Percentiles rank a stretch among this genome's conserved stretches.
Evolutionary conservation across 2,329 filamentous ascomycete species (phyloP).

Genomic region (Talaromyces sp.): DNA sequence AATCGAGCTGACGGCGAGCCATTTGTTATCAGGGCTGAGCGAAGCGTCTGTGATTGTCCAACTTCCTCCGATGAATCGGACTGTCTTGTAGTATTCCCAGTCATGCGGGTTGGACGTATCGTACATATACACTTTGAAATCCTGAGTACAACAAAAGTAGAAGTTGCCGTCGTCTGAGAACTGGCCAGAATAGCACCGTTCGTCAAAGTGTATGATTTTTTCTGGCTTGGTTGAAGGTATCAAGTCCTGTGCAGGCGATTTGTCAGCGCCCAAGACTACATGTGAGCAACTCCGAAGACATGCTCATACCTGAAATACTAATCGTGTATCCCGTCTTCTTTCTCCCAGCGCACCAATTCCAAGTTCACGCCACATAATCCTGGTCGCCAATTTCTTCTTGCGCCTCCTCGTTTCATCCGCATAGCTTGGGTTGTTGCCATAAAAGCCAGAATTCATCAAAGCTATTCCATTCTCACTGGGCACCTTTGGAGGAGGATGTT

Average conservation of each 20-base stretch:
- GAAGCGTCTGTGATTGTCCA: slow-evolving; percentile 97
- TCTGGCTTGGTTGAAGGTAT: slow-evolving; percentile 76
- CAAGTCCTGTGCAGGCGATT: slow-evolving; percentile 59
- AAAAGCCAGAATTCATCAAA: slow-evolving; percentile 78
- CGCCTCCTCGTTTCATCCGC: slow-evolving; percentile 52
- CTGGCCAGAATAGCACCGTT: slow-evolving; percentile 88
- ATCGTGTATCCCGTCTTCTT: slow-evolving; percentile 59
- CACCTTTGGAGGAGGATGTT: slow-evolving; percentile 70
- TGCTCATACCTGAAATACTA: slow-evolving; percentile 63
- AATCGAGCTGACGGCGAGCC: slow-evolving; percentile 88
- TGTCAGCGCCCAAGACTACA: neutral
- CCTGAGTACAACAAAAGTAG: slow-evolving; percentile 88
- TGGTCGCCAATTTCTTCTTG: slow-evolving; percentile 60
- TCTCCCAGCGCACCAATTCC: slow-evolving; percentile 61
- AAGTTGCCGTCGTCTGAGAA: slow-evolving; percentile 98
- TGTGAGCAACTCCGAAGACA: neutral
- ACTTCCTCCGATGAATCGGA: slow-evolving; percentile 71
- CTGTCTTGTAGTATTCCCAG: slow-evolving; percentile 94
- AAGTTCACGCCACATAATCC: slow-evolving; percentile 77
- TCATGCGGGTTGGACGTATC: slow-evolving; percentile 93
- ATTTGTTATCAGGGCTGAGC: slow-evolving; percentile 85
- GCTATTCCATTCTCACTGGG: slow-evolving; percentile 73
- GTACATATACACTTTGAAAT: slow-evolving; percentile 95
- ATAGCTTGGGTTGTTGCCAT: slow-evolving; percentile 66
- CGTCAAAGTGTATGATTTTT: slow-evolving; percentile 81